These are phyloP conservation scores for Arabis alpina DNA, from an alignment of 345 rosid genomes.

Conservation along the genomic window DNA sequence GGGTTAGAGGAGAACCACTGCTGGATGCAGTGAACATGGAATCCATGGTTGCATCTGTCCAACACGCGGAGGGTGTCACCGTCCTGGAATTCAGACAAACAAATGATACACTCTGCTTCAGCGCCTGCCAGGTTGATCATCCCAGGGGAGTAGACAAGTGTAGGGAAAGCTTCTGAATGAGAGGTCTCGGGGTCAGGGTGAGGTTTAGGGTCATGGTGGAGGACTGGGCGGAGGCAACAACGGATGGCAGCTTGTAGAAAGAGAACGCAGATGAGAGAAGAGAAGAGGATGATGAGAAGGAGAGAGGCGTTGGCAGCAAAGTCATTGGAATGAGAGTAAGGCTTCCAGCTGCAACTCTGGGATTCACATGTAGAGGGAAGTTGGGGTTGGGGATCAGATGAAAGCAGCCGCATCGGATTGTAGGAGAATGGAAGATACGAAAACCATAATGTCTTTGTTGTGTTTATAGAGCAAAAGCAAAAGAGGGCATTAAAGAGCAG, in stretches of 20 bases:
- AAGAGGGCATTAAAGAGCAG: conserved; percentile 31
- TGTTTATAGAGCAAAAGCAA: conserved; percentile 31
- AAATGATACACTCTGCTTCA: conserved; percentile 69
- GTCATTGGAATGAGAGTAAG: conserved; percentile 47
- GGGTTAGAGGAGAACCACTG: conserved; percentile 62
- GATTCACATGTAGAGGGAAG: conserved; percentile 36
- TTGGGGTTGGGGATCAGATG: conserved; percentile 34
- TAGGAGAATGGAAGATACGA: conserved; percentile 1
- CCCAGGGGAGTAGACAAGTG: conserved; percentile 48
- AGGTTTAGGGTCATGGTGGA: conserved; percentile 28
- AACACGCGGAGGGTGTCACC: conserved; percentile 65
- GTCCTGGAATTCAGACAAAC: conserved; percentile 65
- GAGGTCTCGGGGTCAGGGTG: conserved; percentile 42
- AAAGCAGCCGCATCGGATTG: conserved; percentile 39
- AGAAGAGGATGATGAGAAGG: conserved; percentile 59
- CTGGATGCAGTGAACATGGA: conserved; percentile 69
- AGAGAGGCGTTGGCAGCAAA: conserved; percentile 53
- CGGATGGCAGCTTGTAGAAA: conserved; percentile 65
- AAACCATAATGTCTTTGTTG: conserved; percentile 23
- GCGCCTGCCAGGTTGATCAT: conserved; percentile 51
- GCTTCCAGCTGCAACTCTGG: conserved; percentile 41
- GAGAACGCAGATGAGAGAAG: conserved; percentile 59
- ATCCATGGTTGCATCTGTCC: conserved; percentile 71
- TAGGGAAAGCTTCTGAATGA: conserved; percentile 22
- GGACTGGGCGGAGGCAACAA: conserved; percentile 50